Percentiles rank a stretch among this genome's conserved stretches.
These are phyloP conservation scores for Senecio squalidus DNA, from an alignment of 140 eudicot species.

Conservation along the genomic window DNA sequence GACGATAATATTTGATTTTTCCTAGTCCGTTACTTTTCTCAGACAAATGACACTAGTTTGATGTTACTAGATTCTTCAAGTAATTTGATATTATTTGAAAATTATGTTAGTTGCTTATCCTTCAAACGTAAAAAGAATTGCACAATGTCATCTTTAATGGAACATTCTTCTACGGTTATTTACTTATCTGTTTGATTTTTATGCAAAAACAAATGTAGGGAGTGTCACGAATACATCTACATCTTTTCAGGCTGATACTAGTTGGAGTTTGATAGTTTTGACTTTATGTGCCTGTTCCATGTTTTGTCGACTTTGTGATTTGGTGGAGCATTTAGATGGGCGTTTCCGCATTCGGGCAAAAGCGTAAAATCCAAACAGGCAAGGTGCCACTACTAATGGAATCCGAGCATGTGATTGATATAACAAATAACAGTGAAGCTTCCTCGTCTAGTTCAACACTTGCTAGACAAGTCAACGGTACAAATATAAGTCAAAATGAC, in stretches of 20 bases:
- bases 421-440: conserved; percentile 53
- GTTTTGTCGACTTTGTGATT: conserved; percentile 35
- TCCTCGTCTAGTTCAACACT: conserved; percentile 65
- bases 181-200: conserved; percentile 13
- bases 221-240: too few species aligned
- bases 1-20: conserved; percentile 1
- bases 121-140: too few species aligned
- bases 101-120: too few species aligned
- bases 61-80: too few species aligned
- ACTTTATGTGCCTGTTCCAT: conserved; percentile 29
- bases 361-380: conserved; percentile 46
- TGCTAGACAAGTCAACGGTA: conserved; percentile 38
- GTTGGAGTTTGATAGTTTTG: conserved; percentile 5
- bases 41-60: too few species aligned
- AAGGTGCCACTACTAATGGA: conserved; percentile 64
- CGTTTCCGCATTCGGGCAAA: conserved; percentile 52
- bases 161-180: conserved; percentile 2
- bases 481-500: conserved; percentile 38
- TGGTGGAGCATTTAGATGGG: conserved; percentile 57
- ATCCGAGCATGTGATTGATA: conserved; percentile 69
- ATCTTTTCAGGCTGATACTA: conserved; percentile 26
- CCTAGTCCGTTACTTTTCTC: neutral
- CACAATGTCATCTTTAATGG: neutral
- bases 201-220: conserved; percentile 4
- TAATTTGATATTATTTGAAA: too few species aligned